A percentile compares a stretch with the other conserved stretches of the same genome.
phyloP scores from a whole-genome alignment of 257 asterid genomes.

The Jacaranda mimosifolia region DNA sequence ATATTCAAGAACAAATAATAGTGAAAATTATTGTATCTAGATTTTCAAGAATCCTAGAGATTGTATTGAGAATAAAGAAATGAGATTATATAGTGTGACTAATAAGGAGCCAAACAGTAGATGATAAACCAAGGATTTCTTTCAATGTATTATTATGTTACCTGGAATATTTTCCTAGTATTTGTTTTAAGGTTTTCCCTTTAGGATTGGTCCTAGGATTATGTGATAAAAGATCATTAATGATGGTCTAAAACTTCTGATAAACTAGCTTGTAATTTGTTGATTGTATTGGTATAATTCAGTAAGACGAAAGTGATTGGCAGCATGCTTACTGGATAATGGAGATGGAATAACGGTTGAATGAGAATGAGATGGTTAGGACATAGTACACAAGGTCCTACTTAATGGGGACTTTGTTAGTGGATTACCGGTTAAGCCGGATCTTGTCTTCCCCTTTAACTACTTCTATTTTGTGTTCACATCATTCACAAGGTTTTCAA shows the following conservation, averaged over 20 bases:
- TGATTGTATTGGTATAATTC: too few relatives aligned
- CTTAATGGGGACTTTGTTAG: slow-evolving; percentile 28
- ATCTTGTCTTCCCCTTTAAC: slow-evolving; percentile 42
- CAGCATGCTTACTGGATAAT: too few relatives aligned
- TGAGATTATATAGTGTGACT: neutral
- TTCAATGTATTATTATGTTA: neutral
- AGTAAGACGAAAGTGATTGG: too few relatives aligned
- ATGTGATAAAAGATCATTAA: too few relatives aligned
- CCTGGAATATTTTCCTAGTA: neutral
- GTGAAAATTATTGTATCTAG: slow-evolving; percentile 24
- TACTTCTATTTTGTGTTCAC: neutral
- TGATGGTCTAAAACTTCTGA: too few relatives aligned
- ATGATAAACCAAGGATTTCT: neutral
- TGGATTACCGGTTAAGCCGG: slow-evolving; percentile 44
- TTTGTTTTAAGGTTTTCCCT: neutral
- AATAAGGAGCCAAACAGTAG: slow-evolving; percentile 15
- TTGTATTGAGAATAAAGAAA: slow-evolving; percentile 15
- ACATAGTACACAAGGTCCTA: slow-evolving; percentile 19
- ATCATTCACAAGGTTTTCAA: neutral
- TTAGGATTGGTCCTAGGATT: neutral
- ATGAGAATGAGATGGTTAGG: too few relatives aligned
- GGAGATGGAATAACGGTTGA: too few relatives aligned
- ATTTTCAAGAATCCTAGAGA: slow-evolving; percentile 1
- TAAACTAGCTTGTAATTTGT: too few relatives aligned
- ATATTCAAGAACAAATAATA: neutral